Evolutionary conservation across 2,329 filamentous ascomycete species (phyloP).

Genomic region (Colletotrichum sp.): DNA sequence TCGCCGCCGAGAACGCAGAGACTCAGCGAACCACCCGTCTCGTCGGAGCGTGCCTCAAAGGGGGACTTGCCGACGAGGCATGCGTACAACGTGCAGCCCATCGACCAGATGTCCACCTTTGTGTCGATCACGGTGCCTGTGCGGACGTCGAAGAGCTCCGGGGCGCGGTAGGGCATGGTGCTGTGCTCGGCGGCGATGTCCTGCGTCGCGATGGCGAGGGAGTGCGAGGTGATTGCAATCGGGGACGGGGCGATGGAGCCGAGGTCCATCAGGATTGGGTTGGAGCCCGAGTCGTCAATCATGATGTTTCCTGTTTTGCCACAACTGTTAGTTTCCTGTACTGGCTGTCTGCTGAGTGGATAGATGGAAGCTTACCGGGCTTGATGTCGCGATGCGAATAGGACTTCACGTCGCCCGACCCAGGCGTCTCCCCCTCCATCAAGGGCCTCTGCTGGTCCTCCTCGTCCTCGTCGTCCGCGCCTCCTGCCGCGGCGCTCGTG

Average conservation of each 20-base stretch:
- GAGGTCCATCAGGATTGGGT: slow-evolving; percentile 96
- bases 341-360: background rate
- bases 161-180: slow-evolving; percentile 98
- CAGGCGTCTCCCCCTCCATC: slow-evolving; percentile 79
- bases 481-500: slow-evolving; percentile 34
- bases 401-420: slow-evolving; percentile 72
- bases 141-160: slow-evolving; percentile 97
- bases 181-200: slow-evolving; percentile 95
- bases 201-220: slow-evolving; percentile 88
- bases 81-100: slow-evolving; percentile 97
- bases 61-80: slow-evolving; percentile 96
- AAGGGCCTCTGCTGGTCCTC: slow-evolving; percentile 80
- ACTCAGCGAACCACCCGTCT: slow-evolving; percentile 91
- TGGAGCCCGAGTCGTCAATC: slow-evolving; percentile 89
- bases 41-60: slow-evolving; percentile 94
- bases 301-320: slow-evolving; percentile 82
- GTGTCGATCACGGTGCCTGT: slow-evolving; percentile 91
- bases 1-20: slow-evolving; percentile 93
- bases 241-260: slow-evolving; percentile 89
- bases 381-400: slow-evolving; percentile 98
- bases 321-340: background rate
- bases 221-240: slow-evolving; percentile 87
- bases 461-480: slow-evolving; percentile 71
- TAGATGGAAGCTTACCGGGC: slow-evolving; percentile 66
- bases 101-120: slow-evolving; percentile 96